These are phyloP conservation scores for Metschnikowia reukaufii DNA, from an alignment of 805 yeast genomes.

Conservation along the genomic window DNA sequence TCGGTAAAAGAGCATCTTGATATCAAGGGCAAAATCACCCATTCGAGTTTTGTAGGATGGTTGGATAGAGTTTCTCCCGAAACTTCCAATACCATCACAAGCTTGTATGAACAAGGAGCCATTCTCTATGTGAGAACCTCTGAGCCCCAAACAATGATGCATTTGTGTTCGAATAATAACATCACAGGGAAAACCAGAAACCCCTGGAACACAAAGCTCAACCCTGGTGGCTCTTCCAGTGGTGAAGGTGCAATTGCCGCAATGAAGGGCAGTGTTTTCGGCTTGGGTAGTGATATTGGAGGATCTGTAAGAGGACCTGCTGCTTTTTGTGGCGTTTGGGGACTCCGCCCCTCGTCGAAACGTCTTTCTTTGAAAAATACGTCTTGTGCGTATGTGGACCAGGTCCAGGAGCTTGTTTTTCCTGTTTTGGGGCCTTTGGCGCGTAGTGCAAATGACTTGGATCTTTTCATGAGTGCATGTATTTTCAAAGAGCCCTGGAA, in stretches of 20 bases:
- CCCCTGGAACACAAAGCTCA: constrained; percentile 20
- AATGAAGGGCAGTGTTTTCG: constrained; percentile 21
- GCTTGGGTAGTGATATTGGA: constrained; percentile 22
- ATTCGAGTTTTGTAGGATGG: constrained; percentile 18
- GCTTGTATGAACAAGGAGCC: constrained; percentile 19
- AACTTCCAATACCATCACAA: constrained; percentile 11
- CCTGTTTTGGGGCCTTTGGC: constrained; percentile 21
- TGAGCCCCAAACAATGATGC: constrained; percentile 22
- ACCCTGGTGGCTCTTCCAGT: constrained; percentile 21
- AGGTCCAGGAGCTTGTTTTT: constrained; percentile 16
- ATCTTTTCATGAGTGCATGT: constrained; percentile 19
- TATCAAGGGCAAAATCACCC: constrained; percentile 18
- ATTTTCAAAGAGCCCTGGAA: constrained; percentile 19
- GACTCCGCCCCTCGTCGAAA: constrained; percentile 19
- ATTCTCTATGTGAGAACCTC: constrained; percentile 21
- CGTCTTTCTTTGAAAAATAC: constrained; percentile 14
- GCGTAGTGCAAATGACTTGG: constrained; percentile 19
- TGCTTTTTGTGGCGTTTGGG: constrained; percentile 23
- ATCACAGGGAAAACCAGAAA: constrained; percentile 21
- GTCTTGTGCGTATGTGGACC: constrained; percentile 11
- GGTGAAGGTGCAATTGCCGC: constrained; percentile 23
- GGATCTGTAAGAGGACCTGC: constrained; percentile 22
- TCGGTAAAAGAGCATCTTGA: constrained; percentile 21
- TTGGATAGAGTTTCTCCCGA: constrained; percentile 15
- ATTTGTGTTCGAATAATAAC: constrained; percentile 20